Percentiles rank a stretch among this genome's conserved stretches.
phyloP scores from a whole-genome alignment of 2,329 filamentous ascomycete genomes.

The Onygenales sp. region DNA sequence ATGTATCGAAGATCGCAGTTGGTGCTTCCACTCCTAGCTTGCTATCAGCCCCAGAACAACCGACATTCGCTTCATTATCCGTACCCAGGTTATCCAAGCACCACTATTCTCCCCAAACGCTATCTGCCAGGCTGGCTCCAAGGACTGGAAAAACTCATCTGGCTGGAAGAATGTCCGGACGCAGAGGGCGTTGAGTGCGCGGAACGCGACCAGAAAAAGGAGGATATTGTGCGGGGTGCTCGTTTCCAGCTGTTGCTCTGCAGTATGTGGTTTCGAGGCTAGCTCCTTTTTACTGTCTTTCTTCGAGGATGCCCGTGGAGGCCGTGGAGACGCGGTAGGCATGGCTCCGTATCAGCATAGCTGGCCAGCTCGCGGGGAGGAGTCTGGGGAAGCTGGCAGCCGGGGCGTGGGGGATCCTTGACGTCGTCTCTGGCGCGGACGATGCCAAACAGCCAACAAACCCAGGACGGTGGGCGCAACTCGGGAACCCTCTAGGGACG shows the following conservation, averaged over 20 bases:
- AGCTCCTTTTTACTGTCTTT: background rate
- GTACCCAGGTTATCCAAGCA: constrained; percentile 94
- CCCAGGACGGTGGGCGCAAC: too few relatives aligned
- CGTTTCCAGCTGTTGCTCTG: background rate
- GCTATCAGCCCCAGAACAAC: background rate
- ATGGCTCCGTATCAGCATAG: background rate
- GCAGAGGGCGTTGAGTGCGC: constrained; percentile 68
- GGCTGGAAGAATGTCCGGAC: constrained; percentile 92
- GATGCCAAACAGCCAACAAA: too few relatives aligned
- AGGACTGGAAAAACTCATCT: constrained; percentile 92
- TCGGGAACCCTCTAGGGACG: too few relatives aligned
- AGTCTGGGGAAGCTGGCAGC: too few relatives aligned
- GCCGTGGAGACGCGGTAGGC: background rate
- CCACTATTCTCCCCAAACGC: constrained; percentile 69
- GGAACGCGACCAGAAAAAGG: constrained; percentile 51
- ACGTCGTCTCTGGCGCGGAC: too few relatives aligned
- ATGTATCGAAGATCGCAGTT: constrained; percentile 82
- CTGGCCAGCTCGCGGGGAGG: too few relatives aligned
- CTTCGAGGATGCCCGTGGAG: background rate
- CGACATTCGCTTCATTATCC: constrained; percentile 18
- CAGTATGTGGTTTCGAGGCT: background rate
- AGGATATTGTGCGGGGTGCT: constrained; percentile 17
- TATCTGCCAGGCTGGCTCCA: constrained; percentile 88
- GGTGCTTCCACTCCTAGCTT: constrained; percentile 78
- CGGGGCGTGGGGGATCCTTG: too few relatives aligned